Evolutionary conservation across 2,329 filamentous ascomycete genomes (phyloP).

Genomic region (Clarireedia monteithiana): DNA sequence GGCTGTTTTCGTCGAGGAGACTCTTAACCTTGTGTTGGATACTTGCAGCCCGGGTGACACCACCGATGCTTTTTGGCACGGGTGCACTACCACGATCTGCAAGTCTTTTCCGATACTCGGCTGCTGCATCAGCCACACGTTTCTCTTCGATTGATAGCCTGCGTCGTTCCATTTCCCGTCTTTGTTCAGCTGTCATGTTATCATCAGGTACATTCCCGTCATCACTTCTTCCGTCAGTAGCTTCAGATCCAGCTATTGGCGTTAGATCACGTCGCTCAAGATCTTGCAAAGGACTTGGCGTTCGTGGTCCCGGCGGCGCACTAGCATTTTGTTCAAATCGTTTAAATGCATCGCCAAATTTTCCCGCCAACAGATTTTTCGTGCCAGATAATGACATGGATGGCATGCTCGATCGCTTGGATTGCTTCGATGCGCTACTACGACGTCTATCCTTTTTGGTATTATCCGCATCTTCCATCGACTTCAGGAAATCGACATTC

Average conservation of each 20-base stretch:
- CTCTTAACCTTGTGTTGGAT: constrained; percentile 91
- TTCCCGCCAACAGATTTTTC: constrained; percentile 77
- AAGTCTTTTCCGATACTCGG: constrained; percentile 74
- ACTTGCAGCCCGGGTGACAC: constrained; percentile 60
- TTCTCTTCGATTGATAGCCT: constrained; percentile 81
- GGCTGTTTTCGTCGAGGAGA: constrained; percentile 70
- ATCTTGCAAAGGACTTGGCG: constrained; percentile 35
- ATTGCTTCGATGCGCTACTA: constrained; percentile 46
- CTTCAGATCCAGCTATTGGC: constrained; percentile 70
- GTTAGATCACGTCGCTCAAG: constrained; percentile 41
- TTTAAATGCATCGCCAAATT: constrained; percentile 90
- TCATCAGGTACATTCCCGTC: constrained; percentile 57
- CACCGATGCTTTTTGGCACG: constrained; percentile 48
- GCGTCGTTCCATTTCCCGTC: constrained; percentile 78
- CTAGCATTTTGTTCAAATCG: constrained; percentile 59
- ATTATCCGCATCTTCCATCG: constrained; percentile 58
- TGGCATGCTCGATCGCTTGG: constrained; percentile 66
- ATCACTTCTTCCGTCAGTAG: constrained; percentile 60
- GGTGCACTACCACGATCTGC: constrained; percentile 49
- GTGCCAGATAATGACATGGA: constrained; percentile 62
- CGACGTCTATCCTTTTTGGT: constrained; percentile 43
- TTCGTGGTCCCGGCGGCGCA: constrained; percentile 35
- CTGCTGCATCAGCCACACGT: constrained; percentile 79
- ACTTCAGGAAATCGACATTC: constrained; percentile 75
- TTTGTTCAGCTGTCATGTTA: constrained; percentile 76